These are phyloP conservation scores for Panicum virgatum DNA, from an alignment of 202 grass and related monocot species.

Conservation along the genomic window DNA sequence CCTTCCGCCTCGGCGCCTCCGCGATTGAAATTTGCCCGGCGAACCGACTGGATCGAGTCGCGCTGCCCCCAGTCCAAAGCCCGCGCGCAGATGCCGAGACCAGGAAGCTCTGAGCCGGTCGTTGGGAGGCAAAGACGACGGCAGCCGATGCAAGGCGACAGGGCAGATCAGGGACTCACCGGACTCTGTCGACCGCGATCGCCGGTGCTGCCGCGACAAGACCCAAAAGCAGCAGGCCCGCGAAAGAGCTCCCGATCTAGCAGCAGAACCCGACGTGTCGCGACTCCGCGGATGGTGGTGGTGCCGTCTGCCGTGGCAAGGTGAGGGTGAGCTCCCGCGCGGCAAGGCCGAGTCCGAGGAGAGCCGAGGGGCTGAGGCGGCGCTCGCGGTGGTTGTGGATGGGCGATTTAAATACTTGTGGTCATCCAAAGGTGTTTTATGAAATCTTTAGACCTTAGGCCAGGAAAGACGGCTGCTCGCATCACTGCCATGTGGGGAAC, in stretches of 20 bases:
- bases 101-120: neutral
- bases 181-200: neutral
- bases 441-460: too few relatives aligned
- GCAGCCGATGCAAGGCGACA: neutral
- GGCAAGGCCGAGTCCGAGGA: slow-evolving; percentile 2
- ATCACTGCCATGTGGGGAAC: too few relatives aligned
- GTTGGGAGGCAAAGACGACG: neutral
- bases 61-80: neutral
- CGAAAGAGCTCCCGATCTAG: neutral
- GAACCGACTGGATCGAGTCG: slow-evolving; percentile 17
- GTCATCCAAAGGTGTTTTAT: too few relatives aligned
- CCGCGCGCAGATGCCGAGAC: neutral
- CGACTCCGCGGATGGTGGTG: neutral
- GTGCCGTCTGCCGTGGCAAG: neutral
- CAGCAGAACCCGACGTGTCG: neutral
- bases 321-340: neutral
- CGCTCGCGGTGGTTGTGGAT: too few relatives aligned
- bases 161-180: slow-evolving; percentile 23
- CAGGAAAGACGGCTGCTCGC: too few relatives aligned
- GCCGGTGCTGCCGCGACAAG: neutral
- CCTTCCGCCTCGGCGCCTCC: neutral
- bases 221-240: neutral
- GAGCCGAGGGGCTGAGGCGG: too few relatives aligned
- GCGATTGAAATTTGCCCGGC: slow-evolving; percentile 17
- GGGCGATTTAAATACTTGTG: too few relatives aligned